phyloP scores from a whole-genome alignment of 2,329 filamentous ascomycete genomes.

The Graphilbum fragrans region DNA sequence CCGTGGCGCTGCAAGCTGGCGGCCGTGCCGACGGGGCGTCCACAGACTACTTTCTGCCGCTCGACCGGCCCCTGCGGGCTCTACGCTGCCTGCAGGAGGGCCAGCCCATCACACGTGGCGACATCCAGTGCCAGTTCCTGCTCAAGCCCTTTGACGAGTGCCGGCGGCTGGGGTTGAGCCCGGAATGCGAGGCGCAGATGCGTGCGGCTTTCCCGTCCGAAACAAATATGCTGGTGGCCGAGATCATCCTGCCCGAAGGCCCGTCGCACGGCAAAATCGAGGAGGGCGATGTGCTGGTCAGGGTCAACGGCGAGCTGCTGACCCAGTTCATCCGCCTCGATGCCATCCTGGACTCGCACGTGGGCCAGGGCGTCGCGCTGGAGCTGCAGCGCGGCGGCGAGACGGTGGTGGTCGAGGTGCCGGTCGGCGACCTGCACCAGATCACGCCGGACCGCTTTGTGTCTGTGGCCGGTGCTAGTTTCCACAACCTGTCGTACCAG shows the following conservation, averaged over 20 bases:
- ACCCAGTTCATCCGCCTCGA: constrained; percentile 90
- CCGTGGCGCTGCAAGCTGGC: constrained; percentile 86
- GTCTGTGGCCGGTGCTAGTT: constrained; percentile 83
- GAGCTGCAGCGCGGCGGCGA: constrained; percentile 81
- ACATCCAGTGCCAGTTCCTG: constrained; percentile 96
- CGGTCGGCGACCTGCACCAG: constrained; percentile 78
- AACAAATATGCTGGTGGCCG: constrained; percentile 92
- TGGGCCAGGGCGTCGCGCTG: constrained; percentile 65
- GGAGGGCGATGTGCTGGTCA: constrained; percentile 86
- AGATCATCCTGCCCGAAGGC: constrained; percentile 85
- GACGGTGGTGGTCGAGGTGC: constrained; percentile 72
- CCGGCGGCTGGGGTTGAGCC: constrained; percentile 70
- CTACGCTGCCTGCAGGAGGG: constrained; percentile 73
- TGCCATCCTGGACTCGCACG: constrained; percentile 79
- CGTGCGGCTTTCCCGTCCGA: constrained; percentile 79
- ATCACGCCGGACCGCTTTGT: constrained; percentile 97
- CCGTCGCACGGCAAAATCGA: constrained; percentile 79
- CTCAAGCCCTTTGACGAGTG: constrained; percentile 98
- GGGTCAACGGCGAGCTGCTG: constrained; percentile 85
- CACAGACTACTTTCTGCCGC: constrained; percentile 91
- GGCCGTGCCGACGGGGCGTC: constrained; percentile 89
- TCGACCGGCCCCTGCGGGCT: constrained; percentile 81
- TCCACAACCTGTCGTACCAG: constrained; percentile 95
- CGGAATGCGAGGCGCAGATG: constrained; percentile 77
- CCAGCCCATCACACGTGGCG: constrained; percentile 70